A percentile compares a stretch with the other conserved stretches of the same genome.
These are phyloP conservation scores for Plectosphaerella plurivora DNA, from an alignment of 2,329 filamentous ascomycete species.

Conservation along the genomic window DNA sequence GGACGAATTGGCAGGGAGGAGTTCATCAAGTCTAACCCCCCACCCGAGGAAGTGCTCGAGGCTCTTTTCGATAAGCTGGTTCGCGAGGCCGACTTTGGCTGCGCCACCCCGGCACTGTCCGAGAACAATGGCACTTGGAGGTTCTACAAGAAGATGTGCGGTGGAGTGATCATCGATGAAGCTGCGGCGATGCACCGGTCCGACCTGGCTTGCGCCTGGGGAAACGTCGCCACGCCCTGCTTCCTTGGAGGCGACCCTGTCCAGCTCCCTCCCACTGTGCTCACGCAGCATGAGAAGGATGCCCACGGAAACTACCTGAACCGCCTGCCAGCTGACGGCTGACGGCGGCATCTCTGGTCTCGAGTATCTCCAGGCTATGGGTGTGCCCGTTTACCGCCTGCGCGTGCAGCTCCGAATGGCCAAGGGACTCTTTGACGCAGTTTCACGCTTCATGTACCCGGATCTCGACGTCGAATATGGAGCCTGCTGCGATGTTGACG, in stretches of 20 bases:
- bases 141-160: constrained; percentile 2
- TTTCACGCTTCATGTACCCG: constrained; percentile 8
- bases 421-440: constrained; percentile 12
- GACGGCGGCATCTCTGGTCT: constrained; percentile 11
- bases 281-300: not conserved
- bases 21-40: not conserved
- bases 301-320: constrained; percentile 5
- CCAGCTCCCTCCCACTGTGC: constrained; percentile 10
- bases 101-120: constrained; percentile 2
- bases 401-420: constrained; percentile 16
- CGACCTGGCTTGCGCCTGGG: constrained; percentile 17
- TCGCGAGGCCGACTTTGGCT: constrained; percentile 14
- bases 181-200: constrained; percentile 14
- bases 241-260: constrained; percentile 14
- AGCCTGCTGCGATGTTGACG: constrained; percentile 1
- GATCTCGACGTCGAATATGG: constrained; percentile 9
- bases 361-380: constrained; percentile 6
- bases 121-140: not conserved
- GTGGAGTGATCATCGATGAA: constrained; percentile 16
- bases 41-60: constrained; percentile 7
- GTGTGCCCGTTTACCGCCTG: constrained; percentile 13
- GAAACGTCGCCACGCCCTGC: constrained; percentile 16
- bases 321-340: not conserved
- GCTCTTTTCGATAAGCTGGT: constrained; percentile 13
- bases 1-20: not conserved